phyloP scores from a whole-genome alignment of 306 rosid genomes.

The Cicer pinnatifidum region DNA sequence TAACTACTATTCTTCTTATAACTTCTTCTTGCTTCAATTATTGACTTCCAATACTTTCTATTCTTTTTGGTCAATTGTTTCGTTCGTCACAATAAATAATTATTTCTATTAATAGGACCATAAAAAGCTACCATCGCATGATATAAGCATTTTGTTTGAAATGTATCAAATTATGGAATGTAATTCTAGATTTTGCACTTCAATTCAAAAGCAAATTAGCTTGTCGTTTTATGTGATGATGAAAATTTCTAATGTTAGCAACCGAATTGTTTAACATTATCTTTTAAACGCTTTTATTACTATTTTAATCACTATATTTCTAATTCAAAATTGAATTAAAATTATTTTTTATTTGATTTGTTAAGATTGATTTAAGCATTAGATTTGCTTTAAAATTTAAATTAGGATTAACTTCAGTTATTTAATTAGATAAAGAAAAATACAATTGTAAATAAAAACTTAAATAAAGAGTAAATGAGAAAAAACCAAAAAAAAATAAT shows the following conservation, averaged over 20 bases:
- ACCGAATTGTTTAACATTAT: background rate
- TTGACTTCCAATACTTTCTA: conserved; percentile 32
- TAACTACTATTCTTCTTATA: conserved; percentile 34
- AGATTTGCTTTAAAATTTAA: no score
- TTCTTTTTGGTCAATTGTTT: conserved; percentile 15
- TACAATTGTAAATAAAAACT: no score
- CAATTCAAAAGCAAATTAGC: conserved; percentile 12
- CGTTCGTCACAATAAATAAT: conserved; percentile 43
- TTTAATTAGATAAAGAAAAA: no score
- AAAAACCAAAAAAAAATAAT: no score
- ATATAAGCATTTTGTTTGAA: conserved; percentile 29
- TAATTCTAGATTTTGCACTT: conserved; percentile 33
- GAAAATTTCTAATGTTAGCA: background rate
- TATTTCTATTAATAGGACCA: background rate
- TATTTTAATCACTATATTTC: no score
- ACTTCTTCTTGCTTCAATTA: conserved; percentile 46
- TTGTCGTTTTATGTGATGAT: conserved; percentile 4
- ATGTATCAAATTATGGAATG: conserved; percentile 1
- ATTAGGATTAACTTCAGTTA: no score
- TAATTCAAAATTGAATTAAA: no score
- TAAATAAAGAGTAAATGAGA: no score
- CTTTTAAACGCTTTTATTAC: background rate
- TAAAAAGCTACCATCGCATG: conserved; percentile 37
- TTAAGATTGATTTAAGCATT: no score
- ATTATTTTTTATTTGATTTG: no score